These are phyloP conservation scores for Arachis hypogaea DNA, from an alignment of 306 rosid species.

Conservation along the genomic window DNA sequence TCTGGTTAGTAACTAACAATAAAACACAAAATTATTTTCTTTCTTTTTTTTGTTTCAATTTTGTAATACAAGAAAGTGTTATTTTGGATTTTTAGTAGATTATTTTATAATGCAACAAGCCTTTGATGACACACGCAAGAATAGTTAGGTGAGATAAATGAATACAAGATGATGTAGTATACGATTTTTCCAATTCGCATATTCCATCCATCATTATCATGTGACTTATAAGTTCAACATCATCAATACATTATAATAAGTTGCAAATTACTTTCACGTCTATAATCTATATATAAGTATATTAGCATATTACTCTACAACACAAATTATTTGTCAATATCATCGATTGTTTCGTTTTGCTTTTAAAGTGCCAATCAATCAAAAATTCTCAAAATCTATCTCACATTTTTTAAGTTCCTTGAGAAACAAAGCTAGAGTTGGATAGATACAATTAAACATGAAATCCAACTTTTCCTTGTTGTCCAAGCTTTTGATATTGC, in stretches of 20 bases:
- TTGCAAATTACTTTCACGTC: not conserved
- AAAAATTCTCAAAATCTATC: not conserved
- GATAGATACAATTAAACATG: conserved; percentile 37
- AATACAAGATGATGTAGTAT: not conserved
- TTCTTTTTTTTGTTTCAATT: not conserved
- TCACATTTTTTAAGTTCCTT: not conserved
- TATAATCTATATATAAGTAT: conserved; percentile 26
- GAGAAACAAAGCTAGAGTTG: not conserved
- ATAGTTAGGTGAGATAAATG: not conserved
- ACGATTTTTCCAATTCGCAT: conserved; percentile 44
- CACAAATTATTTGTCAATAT: not conserved
- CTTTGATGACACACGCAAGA: not conserved
- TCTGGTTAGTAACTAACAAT: no score
- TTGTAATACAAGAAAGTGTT: not conserved
- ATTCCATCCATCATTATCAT: conserved; percentile 28
- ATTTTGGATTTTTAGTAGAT: conserved; percentile 4
- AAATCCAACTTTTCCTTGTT: conserved; percentile 37
- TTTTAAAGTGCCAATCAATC: not conserved
- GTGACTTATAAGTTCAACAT: conserved; percentile 32
- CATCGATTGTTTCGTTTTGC: conserved; percentile 23
- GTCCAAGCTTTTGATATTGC: conserved; percentile 53
- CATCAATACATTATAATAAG: conserved; percentile 30
- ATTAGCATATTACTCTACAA: conserved; percentile 15
- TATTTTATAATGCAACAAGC: conserved; percentile 23
- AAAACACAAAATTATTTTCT: no score